Evolutionary conservation across 257 asterid genomes (phyloP).

Genomic region (Primulina tabacum): DNA sequence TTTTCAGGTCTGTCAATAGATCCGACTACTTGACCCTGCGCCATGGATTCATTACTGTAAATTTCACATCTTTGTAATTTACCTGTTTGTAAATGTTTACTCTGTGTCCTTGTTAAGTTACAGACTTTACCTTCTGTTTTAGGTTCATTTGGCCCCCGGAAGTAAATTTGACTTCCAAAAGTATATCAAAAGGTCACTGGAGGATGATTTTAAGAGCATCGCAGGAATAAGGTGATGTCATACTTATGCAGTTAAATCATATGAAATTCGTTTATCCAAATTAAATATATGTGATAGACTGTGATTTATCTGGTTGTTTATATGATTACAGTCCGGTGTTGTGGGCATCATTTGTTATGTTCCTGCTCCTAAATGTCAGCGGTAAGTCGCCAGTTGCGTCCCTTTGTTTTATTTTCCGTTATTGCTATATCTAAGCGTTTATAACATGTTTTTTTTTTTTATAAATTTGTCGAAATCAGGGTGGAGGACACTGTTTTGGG

Average conservation of each 20-base stretch:
- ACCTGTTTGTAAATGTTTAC: neutral
- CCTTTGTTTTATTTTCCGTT: neutral
- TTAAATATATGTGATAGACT: conserved; percentile 16
- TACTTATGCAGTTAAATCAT: neutral
- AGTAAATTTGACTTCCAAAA: conserved; percentile 93
- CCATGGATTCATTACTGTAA: conserved; percentile 78
- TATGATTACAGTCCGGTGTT: conserved; percentile 68
- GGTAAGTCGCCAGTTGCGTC: conserved; percentile 41
- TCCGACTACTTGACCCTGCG: conserved; percentile 93
- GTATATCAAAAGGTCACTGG: conserved; percentile 87
- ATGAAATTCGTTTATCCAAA: neutral
- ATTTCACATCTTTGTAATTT: neutral
- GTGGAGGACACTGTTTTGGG: conserved; percentile 90
- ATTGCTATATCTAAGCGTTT: neutral
- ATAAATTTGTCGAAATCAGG: conserved; percentile 38
- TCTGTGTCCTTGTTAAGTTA: neutral
- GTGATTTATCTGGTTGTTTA: conserved; percentile 17
- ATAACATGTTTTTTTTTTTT: conserved; percentile 6
- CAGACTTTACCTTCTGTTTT: neutral
- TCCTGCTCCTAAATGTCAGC: conserved; percentile 76
- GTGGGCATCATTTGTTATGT: conserved; percentile 85
- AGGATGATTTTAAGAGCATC: conserved; percentile 82
- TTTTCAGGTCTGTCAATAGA: conserved; percentile 75
- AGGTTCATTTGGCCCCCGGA: conserved; percentile 98
- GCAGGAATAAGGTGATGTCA: conserved; percentile 81